These are phyloP conservation scores for Naegleria gruberi DNA, from an alignment of 208 protist species.

Conservation along the genomic window DNA sequence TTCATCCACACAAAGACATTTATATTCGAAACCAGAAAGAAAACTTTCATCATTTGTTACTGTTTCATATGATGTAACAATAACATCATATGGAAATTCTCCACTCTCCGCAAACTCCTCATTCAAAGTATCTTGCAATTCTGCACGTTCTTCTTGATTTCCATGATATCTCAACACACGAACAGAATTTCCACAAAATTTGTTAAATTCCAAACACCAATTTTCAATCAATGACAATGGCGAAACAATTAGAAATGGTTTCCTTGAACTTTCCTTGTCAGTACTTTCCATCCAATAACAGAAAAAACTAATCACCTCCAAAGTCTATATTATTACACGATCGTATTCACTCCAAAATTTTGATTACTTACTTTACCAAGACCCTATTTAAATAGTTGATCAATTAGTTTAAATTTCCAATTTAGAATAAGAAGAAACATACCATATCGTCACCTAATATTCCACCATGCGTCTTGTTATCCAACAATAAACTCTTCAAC, in stretches of 20 bases:
- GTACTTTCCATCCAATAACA: background rate
- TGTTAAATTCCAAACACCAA: background rate
- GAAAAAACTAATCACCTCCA: background rate
- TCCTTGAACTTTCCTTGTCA: background rate
- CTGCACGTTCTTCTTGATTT: background rate
- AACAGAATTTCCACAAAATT: background rate
- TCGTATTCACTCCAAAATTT: background rate
- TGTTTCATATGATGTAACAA: slow-evolving; percentile 95
- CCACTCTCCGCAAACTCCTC: background rate
- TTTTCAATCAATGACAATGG: background rate
- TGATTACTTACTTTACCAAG: background rate
- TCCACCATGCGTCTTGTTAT: background rate
- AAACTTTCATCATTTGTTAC: slow-evolving; percentile 69
- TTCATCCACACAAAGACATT: slow-evolving; percentile 97
- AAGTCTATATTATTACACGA: background rate
- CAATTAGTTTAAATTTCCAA: too few species aligned
- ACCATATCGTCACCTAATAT: background rate
- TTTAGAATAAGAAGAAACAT: too few species aligned
- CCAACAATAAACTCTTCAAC: background rate
- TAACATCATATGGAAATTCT: slow-evolving; percentile 43
- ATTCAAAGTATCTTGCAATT: background rate
- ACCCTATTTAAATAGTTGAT: too few species aligned
- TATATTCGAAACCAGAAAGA: slow-evolving; percentile 76
- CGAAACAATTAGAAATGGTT: background rate
- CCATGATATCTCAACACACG: background rate